Evolutionary conservation across 2,329 filamentous ascomycete species (phyloP).

Genomic region (Fusarium sp.): DNA sequence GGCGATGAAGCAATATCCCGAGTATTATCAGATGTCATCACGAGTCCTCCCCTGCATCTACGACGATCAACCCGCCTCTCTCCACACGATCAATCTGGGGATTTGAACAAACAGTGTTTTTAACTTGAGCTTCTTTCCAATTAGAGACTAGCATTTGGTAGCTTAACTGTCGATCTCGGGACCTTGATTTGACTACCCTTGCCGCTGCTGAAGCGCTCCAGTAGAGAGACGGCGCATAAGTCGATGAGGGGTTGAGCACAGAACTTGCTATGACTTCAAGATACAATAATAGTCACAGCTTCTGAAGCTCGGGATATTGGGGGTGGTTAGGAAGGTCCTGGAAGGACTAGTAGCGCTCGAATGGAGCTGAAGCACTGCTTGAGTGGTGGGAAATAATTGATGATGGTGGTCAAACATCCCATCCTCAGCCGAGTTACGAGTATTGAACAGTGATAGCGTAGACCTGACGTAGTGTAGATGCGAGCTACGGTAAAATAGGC

Average conservation of each 20-base stretch:
- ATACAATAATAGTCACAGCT: neutral
- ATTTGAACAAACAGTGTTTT: slow-evolving; percentile 12
- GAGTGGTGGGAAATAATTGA: neutral
- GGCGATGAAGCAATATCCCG: too few species aligned
- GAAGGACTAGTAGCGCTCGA: slow-evolving; percentile 13
- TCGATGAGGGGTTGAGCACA: slow-evolving; percentile 16
- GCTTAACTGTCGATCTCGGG: slow-evolving; percentile 18
- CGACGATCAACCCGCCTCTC: neutral
- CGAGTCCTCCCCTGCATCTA: neutral
- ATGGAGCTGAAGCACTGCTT: neutral
- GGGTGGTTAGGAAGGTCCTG: neutral
- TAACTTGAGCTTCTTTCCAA: slow-evolving; percentile 2
- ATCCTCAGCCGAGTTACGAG: neutral
- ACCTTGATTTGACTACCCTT: slow-evolving; percentile 18
- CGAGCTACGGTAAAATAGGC: too few species aligned
- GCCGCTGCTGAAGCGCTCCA: slow-evolving; percentile 32
- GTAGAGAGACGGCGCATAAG: slow-evolving; percentile 31
- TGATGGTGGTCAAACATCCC: neutral
- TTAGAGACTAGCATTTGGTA: neutral
- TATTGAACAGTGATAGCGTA: neutral
- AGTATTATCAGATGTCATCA: neutral
- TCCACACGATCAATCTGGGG: neutral
- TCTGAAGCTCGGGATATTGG: neutral
- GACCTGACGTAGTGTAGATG: neutral
- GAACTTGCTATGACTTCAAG: neutral